Evolutionary conservation across 768 basidiomycete species (phyloP), one percentile per base, ranked within the genome.

Genomic region (Tricholoma furcatifolium): DNA sequence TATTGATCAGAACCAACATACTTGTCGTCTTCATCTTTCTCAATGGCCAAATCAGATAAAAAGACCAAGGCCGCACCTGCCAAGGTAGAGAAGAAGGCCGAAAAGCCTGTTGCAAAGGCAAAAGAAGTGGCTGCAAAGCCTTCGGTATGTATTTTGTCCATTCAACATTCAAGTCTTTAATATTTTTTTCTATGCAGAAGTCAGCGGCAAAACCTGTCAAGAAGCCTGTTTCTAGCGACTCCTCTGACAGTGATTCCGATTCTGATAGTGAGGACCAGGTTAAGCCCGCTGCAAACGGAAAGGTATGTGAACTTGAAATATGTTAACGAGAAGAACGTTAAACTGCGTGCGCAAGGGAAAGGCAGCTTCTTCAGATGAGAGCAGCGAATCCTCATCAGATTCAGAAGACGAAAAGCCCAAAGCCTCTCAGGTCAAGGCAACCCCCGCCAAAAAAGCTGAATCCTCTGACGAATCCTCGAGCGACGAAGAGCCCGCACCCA

Each of bases 331-430:
- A 36, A 46, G 17, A 24, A 24, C 47, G 6, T 35, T 36, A 11
- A 31, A 49, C 51, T 35, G 27, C 52, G 17, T 4, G 44, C 9
- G 55, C 52, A 50, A 65, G 57, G 48, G 45, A n/a, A 70, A 74
- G 57, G 61, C 69, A 24, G 62, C 57, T n/a, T 74, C 72, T 15
- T 70, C 76, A 24, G 73, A 77, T 43, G 77, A 78, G 44, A 78
- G 75, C 55, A 71, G 69, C 51, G 75, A 80, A 54, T 69, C 67
- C 47, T 71, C 71, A 12, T 74, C 71, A 18, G 74, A 81, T 57
- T 74, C 71, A 20, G 74, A 81, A 58, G 82, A 82, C 36, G 82
- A 84, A 62, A 80, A 80, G 61, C 74, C 81, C 54, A 83, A 84
- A 64, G 76, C 77, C 35, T 70, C 73, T 7, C 79, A 78, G 61